Base-by-base conservation (phyloP, 805 yeast genomes). In the Kregervanrija fluxuum region DNA sequence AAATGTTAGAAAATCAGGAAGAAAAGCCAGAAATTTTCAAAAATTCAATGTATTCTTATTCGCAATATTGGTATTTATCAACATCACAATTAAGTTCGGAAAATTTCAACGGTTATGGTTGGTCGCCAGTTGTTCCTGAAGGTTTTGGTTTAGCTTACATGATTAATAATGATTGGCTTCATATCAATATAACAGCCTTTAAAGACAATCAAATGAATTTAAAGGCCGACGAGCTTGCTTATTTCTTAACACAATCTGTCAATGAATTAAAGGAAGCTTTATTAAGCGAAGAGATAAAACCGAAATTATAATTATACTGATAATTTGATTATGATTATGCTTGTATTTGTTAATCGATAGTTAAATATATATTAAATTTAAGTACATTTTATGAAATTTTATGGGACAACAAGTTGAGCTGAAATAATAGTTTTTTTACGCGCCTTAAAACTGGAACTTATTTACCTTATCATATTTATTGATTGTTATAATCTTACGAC, bases 71-170 rank as follows among this genome's bases (percentile, higher is more conserved):
- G 99, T 81, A 75, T 63, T 64, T 91, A 42, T 85, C 95, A 14
- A 80, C 96, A 2, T 88, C 96, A 1, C 98, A 91, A 66, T 73
- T 91, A 52, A 84, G 93, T 8, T 84, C 95, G 5, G 85, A 82
- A 55, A 72, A 71, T 64, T 86, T 88, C 67, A 88, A 88, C 62
- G 90, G 95, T 38, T 91, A 90, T 74, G 99, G 99, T 32, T 91
- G 89, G 87, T 79, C 96, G 14, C 95, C 95, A 64, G 98, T 93
- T 41, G 80, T 85, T 55, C 95, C 90, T 59, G 86, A 83, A 49
- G 99, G 99, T 8, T 81, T 85, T 57, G 99, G 98, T 8, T 74
- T 87, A 50, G 97, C 96, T 8, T 91, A 91, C 70, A 87, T 89
- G 87, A 74, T 91, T 58, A 89, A 86, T 71, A 77, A 78, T 48